Percentiles rank a stretch among this genome's conserved stretches.
phyloP scores from a whole-genome alignment of 805 yeast genomes.

The Wickerhamiella qilinensis region DNA sequence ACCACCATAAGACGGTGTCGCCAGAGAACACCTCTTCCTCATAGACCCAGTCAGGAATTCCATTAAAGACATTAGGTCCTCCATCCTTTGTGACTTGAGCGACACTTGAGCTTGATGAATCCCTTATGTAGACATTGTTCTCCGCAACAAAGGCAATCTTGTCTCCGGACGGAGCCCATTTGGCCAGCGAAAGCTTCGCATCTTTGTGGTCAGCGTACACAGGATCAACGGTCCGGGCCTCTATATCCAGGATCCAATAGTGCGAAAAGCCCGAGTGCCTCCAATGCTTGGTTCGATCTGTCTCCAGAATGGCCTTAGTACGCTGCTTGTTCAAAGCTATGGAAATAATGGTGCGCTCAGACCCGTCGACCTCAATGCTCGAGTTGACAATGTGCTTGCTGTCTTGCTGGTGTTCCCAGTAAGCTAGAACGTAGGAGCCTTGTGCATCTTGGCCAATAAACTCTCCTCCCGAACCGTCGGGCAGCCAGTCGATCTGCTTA shows the following conservation, averaged over 20 bases:
- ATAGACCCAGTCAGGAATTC: constrained; percentile 88
- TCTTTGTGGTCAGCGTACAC: constrained; percentile 14
- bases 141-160: constrained; percentile 50
- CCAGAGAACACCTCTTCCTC: constrained; percentile 74
- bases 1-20: constrained; percentile 76
- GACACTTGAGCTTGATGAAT: constrained; percentile 14
- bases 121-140: constrained; percentile 49
- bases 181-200: constrained; percentile 33
- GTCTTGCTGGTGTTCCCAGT: constrained; percentile 1
- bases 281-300: constrained; percentile 38
- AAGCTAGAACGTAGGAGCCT: constrained; percentile 2
- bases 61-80: constrained; percentile 55
- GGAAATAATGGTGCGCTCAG: constrained; percentile 25
- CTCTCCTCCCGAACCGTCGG: constrained; percentile 12
- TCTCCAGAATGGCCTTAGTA: constrained; percentile 35
- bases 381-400: constrained; percentile 5
- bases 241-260: constrained; percentile 47
- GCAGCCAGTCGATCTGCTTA: constrained; percentile 10
- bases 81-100: constrained; percentile 56
- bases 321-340: constrained; percentile 30
- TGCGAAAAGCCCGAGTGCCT: constrained; percentile 51
- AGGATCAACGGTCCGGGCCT: constrained; percentile 20
- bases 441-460: constrained; percentile 3
- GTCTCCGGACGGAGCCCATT: constrained; percentile 61
- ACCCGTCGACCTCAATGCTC: constrained; percentile 28